A percentile compares a stretch with the other conserved stretches of the same genome.
These are phyloP conservation scores for Apiospora pterosperma DNA, from an alignment of 2,329 filamentous ascomycete genomes.

Conservation along the genomic window DNA sequence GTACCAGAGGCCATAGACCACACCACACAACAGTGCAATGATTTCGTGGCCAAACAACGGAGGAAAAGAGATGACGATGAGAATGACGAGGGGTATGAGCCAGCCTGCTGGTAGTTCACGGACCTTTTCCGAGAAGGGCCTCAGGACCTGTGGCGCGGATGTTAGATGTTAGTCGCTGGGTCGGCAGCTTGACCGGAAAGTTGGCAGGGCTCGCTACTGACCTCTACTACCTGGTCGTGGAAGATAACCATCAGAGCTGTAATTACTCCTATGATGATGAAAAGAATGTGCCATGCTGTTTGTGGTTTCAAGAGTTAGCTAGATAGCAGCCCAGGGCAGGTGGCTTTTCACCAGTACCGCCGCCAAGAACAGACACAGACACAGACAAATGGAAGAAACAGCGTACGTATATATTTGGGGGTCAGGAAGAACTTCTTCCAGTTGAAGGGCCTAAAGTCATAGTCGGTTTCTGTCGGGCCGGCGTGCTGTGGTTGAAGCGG, in stretches of 20 bases:
- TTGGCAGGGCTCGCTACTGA: constrained; percentile 13
- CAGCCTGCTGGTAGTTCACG: constrained; percentile 35
- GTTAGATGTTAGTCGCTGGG: not conserved
- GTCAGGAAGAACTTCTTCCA: constrained; percentile 4
- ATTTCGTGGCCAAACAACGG: constrained; percentile 40
- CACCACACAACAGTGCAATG: constrained; percentile 36
- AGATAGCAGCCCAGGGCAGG: not conserved
- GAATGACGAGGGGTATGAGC: constrained; percentile 35
- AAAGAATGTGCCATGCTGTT: constrained; percentile 23
- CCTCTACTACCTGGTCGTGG: constrained; percentile 34
- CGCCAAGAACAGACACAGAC: not conserved
- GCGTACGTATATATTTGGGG: constrained; percentile 5
- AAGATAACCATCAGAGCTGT: constrained; percentile 32
- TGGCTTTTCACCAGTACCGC: not conserved
- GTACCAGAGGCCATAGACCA: constrained; percentile 38
- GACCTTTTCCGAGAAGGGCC: constrained; percentile 33
- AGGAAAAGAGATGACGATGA: constrained; percentile 37
- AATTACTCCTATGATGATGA: constrained; percentile 24
- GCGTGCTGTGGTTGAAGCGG: not conserved
- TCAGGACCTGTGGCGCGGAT: constrained; percentile 20
- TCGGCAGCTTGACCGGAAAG: not conserved
- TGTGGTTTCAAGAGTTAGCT: not conserved
- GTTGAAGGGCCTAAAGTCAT: constrained; percentile 1
- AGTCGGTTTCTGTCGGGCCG: not conserved
- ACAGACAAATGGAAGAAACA: not conserved